Evolutionary conservation across 2,329 filamentous ascomycete species (phyloP).

Genomic region (Phaeosphaeria sp.): DNA sequence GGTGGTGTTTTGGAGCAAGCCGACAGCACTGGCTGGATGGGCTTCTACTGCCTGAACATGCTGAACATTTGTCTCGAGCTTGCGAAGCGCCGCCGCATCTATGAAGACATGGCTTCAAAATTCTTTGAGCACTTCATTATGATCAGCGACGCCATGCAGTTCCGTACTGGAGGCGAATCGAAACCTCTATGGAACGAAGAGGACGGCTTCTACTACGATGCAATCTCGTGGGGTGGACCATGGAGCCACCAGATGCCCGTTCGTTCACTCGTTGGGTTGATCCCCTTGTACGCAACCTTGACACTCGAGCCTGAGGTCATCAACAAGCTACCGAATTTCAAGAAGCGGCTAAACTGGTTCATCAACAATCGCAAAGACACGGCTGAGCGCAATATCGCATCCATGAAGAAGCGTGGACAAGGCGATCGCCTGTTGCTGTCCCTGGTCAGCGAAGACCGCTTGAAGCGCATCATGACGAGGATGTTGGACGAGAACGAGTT

Average conservation of each 20-base stretch:
- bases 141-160: conserved; percentile 94
- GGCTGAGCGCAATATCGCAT: conserved; percentile 92
- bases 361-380: conserved; percentile 85
- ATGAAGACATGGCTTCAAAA: conserved; percentile 96
- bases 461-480: conserved; percentile 84
- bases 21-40: conserved; percentile 99
- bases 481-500: conserved; percentile 97
- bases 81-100: conserved; percentile 91
- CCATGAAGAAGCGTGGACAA: conserved; percentile 88
- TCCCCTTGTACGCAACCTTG: conserved; percentile 89
- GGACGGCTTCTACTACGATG: conserved; percentile 98
- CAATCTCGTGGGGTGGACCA: conserved; percentile 93
- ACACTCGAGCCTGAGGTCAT: conserved; percentile 94
- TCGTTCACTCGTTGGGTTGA: conserved; percentile 88
- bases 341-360: conserved; percentile 93
- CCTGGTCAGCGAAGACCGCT: conserved; percentile 90
- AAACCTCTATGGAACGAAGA: conserved; percentile 95
- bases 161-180: conserved; percentile 71
- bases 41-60: conserved; percentile 96
- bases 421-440: conserved; percentile 86
- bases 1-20: conserved; percentile 94
- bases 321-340: conserved; percentile 90
- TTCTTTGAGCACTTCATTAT: conserved; percentile 99
- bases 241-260: conserved; percentile 94
- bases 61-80: conserved; percentile 95